Conservation (phyloP, 1,284 basidiomycete genomes). For the Ustilago esculenta region DNA sequence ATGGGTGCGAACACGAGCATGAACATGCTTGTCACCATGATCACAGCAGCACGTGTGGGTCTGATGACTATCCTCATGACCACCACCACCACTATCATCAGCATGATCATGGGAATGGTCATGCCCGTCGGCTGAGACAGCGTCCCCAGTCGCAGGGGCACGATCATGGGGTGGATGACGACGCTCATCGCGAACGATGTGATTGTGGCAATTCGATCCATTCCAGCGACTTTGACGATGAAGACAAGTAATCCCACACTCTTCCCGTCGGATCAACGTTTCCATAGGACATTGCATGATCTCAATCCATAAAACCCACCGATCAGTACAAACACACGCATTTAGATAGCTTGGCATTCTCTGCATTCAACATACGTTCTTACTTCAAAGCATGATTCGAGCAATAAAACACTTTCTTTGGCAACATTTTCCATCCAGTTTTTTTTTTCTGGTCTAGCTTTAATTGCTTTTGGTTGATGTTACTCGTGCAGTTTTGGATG, state of each 20-base stretch:
- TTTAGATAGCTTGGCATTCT: not conserved
- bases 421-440: no score
- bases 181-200: constrained; percentile 22
- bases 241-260: constrained; percentile 15
- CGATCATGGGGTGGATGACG: not conserved
- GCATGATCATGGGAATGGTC: not conserved
- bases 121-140: not conserved
- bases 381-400: no score
- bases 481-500: no score
- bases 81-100: constrained; percentile 15
- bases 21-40: constrained; percentile 18
- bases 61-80: constrained; percentile 3
- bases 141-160: not conserved
- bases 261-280: no score
- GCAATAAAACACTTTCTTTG: no score
- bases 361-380: not conserved
- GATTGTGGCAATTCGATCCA: constrained; percentile 52
- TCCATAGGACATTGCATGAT: no score
- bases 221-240: constrained; percentile 35
- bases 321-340: no score
- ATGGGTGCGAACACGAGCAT: constrained; percentile 17
- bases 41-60: constrained; percentile 9
- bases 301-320: no score
- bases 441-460: no score
- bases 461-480: no score